These are phyloP conservation scores for Xylariaceae sp. DNA, from an alignment of 2,329 filamentous ascomycete genomes.

Conservation along the genomic window DNA sequence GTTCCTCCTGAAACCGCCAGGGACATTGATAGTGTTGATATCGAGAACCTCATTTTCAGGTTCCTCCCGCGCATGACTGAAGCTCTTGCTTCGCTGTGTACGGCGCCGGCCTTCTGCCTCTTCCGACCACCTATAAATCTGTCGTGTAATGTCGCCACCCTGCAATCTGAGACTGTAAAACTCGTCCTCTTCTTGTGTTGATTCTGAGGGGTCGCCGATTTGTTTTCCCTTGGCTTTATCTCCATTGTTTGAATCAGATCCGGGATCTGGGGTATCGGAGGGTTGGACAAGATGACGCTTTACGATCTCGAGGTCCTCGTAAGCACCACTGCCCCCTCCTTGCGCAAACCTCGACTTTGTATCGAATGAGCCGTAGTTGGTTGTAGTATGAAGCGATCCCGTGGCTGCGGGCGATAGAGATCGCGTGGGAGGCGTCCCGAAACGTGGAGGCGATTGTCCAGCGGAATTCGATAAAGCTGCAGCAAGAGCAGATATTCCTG, in stretches of 20 bases:
- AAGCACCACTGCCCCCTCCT: constrained; percentile 62
- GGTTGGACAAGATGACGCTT: constrained; percentile 86
- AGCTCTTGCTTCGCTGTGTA: constrained; percentile 85
- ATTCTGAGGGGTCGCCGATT: constrained; percentile 44
- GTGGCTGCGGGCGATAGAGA: constrained; percentile 64
- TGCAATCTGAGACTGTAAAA: constrained; percentile 94
- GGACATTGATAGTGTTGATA: constrained; percentile 89
- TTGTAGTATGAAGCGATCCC: constrained; percentile 60
- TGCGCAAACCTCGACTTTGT: constrained; percentile 61
- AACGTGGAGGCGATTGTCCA: constrained; percentile 72
- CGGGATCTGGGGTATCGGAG: constrained; percentile 54
- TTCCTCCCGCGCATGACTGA: constrained; percentile 76
- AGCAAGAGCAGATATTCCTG: constrained; percentile 86
- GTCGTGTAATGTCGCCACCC: constrained; percentile 91
- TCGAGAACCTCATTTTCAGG: constrained; percentile 83
- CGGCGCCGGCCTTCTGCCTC: constrained; percentile 76
- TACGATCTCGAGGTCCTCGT: constrained; percentile 91
- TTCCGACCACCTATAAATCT: constrained; percentile 97
- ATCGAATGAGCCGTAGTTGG: constrained; percentile 88
- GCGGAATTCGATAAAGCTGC: constrained; percentile 81
- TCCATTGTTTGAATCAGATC: constrained; percentile 42
- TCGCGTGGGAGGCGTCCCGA: constrained; percentile 69
- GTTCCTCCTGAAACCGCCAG: constrained; percentile 91
- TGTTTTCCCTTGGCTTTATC: constrained; percentile 63
- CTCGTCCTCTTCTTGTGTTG: constrained; percentile 69